Base-by-base conservation (phyloP, 371 early-diverging fungal species). In the Mucor indicus region DNA sequence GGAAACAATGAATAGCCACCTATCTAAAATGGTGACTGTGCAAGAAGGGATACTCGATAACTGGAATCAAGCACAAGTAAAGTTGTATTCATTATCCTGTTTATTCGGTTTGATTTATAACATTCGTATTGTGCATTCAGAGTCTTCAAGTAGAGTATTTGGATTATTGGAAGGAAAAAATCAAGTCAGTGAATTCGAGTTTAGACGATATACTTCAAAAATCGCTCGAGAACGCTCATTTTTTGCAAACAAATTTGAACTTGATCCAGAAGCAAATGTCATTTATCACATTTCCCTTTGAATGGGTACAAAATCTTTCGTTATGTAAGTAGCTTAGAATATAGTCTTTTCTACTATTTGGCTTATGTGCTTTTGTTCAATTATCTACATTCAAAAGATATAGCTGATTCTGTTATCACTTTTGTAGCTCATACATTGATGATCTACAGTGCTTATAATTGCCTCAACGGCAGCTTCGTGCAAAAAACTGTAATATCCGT, bases 121-220 rank as follows among this genome's bases (percentile, higher is more conserved):
- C 29, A 27, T 27, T 29, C 43, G 31, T 20, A 11, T 30, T 13
- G 10, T 20, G 15, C 27, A 20, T 10, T 38, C 9, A 4, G n/a
- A 41, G 31, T 31, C 11, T 48, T 11, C 49, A 48, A 24, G 19
- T 16, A 1, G 32, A 48, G 12, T 40, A 48, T 7, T 10, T 48
- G n/a, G 24, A 40, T 21, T 10, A 15, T 2, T 48, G 49, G 49
- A 19, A 21, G 32, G 23, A 32, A 5, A 37, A 39, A 1, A 40
- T 48, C 10, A 19, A 40, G n/a, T 11, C 10, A 17, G 32, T 48
- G 3, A 39, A 48, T 32, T 13, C 6, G 1, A 40, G 38, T 12
- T 17, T 48, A 13, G 32, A 12, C 2, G n/a, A 42, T 5, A n/a
- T 50, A 2, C 23, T 50, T 20, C 19, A 38, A n/a, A 15, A 24